phyloP scores from a whole-genome alignment of 768 basidiomycete species.

The Lentinus tigrinus region DNA sequence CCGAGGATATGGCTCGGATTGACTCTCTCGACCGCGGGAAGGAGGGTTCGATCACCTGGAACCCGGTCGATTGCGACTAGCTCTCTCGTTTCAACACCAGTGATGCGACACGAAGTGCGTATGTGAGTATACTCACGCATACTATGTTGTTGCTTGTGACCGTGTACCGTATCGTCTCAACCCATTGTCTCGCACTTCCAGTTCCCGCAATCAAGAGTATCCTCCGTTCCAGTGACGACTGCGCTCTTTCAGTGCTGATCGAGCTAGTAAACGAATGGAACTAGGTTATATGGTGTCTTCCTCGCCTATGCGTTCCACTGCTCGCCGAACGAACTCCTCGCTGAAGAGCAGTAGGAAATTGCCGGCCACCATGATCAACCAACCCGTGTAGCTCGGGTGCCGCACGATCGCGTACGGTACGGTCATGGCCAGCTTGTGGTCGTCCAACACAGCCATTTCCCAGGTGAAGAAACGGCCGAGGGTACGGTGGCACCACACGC shows the following conservation, averaged over 20 bases:
- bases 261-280: constrained; percentile 5
- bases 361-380: background rate
- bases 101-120: too few species aligned
- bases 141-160: too few species aligned
- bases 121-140: too few species aligned
- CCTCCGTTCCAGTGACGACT: too few species aligned
- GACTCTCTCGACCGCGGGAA: constrained; percentile 45
- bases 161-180: too few species aligned
- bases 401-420: constrained; percentile 17
- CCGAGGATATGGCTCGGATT: constrained; percentile 43
- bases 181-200: too few species aligned
- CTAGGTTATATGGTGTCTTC: constrained; percentile 7
- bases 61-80: constrained; percentile 38
- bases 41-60: constrained; percentile 48
- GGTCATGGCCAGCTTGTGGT: constrained; percentile 13
- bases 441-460: constrained; percentile 4
- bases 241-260: too few species aligned
- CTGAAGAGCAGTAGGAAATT: background rate
- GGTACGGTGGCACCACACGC: background rate
- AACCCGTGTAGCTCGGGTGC: constrained; percentile 20
- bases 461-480: constrained; percentile 18
- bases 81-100: background rate
- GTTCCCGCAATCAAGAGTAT: too few species aligned
- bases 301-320: constrained; percentile 17
- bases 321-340: constrained; percentile 1